Evolutionary conservation across 805 yeast species (phyloP), one percentile per base, ranked within the genome.

Genomic region (Vanderwaltozyma verrucispora): DNA sequence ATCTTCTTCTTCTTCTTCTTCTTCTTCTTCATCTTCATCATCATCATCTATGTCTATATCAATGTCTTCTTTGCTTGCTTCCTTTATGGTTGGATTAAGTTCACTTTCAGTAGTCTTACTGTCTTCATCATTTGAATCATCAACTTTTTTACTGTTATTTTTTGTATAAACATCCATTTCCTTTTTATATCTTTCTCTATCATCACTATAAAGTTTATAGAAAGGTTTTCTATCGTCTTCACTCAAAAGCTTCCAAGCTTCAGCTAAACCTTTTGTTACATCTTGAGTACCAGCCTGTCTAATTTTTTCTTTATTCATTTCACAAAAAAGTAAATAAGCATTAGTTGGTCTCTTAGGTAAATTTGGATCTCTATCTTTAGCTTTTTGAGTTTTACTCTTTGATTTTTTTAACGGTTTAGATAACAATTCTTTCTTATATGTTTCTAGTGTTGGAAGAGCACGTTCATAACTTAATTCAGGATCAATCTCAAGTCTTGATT

Each of bases 281-380:
- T 88, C 96, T 28, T 62, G 62, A 23, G 68, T 66, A 9, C 77
- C 78, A 43, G 72, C 74, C 35, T 71, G 68, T 43, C 74, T 75
- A 28, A 85, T 71, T 35, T 71, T 67, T 33, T 84, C 95, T 59
- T 83, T 83, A 52, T 85, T 94, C 63, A 73, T 63, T 41, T 88
- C 96, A 60, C 96, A 88, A 53, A 81, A 87, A 38, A 85, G 72
- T 44, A 85, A 66, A 52, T 87, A 88, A 5, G 96, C 95, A 58
- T 87, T 88, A 3, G 92, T 80, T 5, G 96, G 95, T 50, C 94
- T 69, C 49, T 82, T 85, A 16, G 96, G 96, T 50, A 80, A 69
- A 47, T 77, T 77, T 9, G 95, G 95, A 57, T 87, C 94, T 49
- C 87, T 74, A 9, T 69, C 66, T 35, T 67, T 66, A 48, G 64